Base-by-base conservation (phyloP, 208 protist genomes). In the Polymyxa betae region DNA sequence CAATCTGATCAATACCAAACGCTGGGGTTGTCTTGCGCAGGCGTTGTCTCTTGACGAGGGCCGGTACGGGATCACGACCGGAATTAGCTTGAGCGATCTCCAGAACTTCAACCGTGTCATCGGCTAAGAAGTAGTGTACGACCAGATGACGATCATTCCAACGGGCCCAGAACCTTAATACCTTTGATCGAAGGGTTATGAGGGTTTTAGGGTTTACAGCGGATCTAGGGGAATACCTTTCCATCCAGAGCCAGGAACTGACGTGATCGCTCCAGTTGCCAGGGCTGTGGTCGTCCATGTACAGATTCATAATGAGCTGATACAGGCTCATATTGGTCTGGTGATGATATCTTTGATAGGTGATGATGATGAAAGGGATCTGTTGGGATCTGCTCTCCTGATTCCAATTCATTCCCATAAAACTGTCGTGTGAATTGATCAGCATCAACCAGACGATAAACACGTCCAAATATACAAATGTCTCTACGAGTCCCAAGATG, bases 141-240 rank as follows among this genome's bases (percentile, higher is more conserved):
- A 98, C 95, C 98, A 94, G 68, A 95, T 93, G 35, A 97, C 95
- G 49, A 96, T 92, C 77, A 77, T 90, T 88, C 97, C 94, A 60
- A 98, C 95, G 97, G 97, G 99, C n/a, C 95, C 93, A 97, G 93
- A 98, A 99, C 24, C 97, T 94, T 89, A 99, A 93, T 64, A 94
- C 93, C 77, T 94, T 64, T 0, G 96, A 92, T 94, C 99, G 97
- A 93, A 97, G 94, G 64, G 94, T 93, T 52, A 98, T 96, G 93
- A 98, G 91, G 38, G 54, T 72, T 0, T 60, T 82, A 29, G 78
- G 44, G 66, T 92, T 92, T 16, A 66, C 54, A 90, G 0, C 91
- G 77, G 0, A 92, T 0, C 40, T 91, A 91, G 38, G 91, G 88
- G 40, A 92, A 90, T 10, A 38, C 10, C 45, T 77, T 52, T 0